Evolutionary conservation across 2,329 filamentous ascomycete genomes (phyloP), one percentile per base, ranked within the genome.

Genomic region (Arthrinium puccinioides): DNA sequence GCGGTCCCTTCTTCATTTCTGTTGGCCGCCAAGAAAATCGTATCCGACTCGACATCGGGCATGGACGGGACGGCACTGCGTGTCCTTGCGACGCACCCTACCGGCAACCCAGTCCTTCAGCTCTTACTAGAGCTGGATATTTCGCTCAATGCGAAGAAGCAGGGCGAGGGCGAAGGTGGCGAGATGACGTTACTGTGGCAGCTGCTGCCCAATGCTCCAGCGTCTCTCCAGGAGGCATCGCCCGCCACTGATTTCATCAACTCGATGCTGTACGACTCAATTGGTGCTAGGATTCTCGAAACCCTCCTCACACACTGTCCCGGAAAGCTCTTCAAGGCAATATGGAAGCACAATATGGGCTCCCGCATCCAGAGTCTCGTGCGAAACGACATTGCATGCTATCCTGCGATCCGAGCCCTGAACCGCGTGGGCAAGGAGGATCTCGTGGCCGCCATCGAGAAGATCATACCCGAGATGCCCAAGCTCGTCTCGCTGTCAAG

Each of bases 21-120:
- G 5, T 66, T 76, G 36, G 86, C 88, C 1, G 66, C 92, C 32
- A 80, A 84, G 49, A 90, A 94, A 57, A 83, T 96, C 46, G 85
- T 96, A 47, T 68, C 69, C 29, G 84, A 88, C 49, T 84, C 86
- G 33, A 79, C 87, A 9, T 71, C 79, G 1, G 77, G 75, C 1
- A 72, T 96, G 49, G 87, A 92, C 55, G 74, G 83, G 2, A 86
- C 83, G 4, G 84, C 87, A 50, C 72, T 97, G 20, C 79, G 87
- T 20, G 79, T 92, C 3, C 69, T 98, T 39, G 87, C 90, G 2
- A 88, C 81, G 15, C 90, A 97, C 53, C 87, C 86, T 5, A 85
- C 90, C 1, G 92, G 88, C 32, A 96, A 95, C 52, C 92, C 92
- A 0, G 84, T 88, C 1, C 70, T 98, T n/a, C 92, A 97, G 57